Evolutionary conservation across 306 rosid genomes (phyloP).

Genomic region (Erythrophleum fordii): DNA sequence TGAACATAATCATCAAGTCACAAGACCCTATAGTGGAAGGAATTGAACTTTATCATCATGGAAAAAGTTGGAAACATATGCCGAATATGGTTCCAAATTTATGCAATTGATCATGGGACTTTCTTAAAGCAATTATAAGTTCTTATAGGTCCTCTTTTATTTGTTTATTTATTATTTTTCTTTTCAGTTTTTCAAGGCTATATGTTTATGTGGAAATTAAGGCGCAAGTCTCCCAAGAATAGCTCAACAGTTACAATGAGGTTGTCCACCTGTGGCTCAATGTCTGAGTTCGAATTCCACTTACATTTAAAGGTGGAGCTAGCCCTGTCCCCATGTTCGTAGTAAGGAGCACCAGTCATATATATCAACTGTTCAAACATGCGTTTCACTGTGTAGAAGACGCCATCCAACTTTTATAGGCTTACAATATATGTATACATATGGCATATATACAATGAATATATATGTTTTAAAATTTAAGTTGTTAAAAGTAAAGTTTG

Average conservation of each 20-base stretch:
- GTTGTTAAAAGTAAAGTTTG: too few relatives aligned
- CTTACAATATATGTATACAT: background rate
- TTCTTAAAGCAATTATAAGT: too few relatives aligned
- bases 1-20: background rate
- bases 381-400: background rate
- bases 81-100: background rate
- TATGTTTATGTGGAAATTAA: background rate
- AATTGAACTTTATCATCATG: background rate
- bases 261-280: background rate
- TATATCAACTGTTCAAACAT: background rate
- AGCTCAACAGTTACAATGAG: background rate
- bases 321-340: background rate
- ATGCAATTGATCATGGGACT: background rate
- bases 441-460: background rate
- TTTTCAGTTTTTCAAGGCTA: too few relatives aligned
- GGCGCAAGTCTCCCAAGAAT: background rate
- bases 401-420: background rate
- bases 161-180: too few relatives aligned
- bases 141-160: too few relatives aligned
- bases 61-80: background rate
- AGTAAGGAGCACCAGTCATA: background rate
- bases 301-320: background rate
- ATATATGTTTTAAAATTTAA: too few relatives aligned
- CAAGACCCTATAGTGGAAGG: background rate
- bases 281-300: slow-evolving; percentile 14